These are phyloP conservation scores for Xylariaceae sp. DNA, from an alignment of 2,329 filamentous ascomycete genomes.

Conservation along the genomic window DNA sequence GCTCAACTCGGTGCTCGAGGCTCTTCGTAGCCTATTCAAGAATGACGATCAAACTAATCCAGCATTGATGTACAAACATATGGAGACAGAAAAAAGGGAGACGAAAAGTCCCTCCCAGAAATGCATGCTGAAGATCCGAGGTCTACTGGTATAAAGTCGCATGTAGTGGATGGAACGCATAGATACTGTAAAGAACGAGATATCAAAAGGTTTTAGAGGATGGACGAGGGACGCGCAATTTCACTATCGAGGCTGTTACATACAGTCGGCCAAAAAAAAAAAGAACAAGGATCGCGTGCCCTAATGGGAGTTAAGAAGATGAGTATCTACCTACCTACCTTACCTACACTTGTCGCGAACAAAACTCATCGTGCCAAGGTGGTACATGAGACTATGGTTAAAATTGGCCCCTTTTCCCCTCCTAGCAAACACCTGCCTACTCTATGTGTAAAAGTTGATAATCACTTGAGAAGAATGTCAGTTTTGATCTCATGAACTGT, in stretches of 20 bases:
- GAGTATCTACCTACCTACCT: background rate
- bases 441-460: background rate
- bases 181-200: background rate
- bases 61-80: background rate
- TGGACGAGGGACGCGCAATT: background rate
- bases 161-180: slow-evolving; percentile 1
- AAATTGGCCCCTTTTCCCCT: background rate
- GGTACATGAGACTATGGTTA: too few species aligned
- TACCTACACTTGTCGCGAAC: background rate
- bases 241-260: background rate
- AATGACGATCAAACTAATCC: slow-evolving; percentile 1
- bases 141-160: background rate
- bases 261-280: background rate
- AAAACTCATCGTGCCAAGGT: background rate
- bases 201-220: background rate
- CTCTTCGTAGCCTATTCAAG: background rate
- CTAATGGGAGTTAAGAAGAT: background rate
- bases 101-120: background rate
- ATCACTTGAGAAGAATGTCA: background rate
- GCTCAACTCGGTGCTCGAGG: background rate
- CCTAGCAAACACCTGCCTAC: background rate
- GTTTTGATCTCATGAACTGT: background rate
- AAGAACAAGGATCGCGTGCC: background rate
- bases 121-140: background rate
- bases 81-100: background rate